A percentile compares a stretch with the other conserved stretches of the same genome.
Conservation (phyloP, 83 land plant species). For the Picea engelmannii region DNA sequence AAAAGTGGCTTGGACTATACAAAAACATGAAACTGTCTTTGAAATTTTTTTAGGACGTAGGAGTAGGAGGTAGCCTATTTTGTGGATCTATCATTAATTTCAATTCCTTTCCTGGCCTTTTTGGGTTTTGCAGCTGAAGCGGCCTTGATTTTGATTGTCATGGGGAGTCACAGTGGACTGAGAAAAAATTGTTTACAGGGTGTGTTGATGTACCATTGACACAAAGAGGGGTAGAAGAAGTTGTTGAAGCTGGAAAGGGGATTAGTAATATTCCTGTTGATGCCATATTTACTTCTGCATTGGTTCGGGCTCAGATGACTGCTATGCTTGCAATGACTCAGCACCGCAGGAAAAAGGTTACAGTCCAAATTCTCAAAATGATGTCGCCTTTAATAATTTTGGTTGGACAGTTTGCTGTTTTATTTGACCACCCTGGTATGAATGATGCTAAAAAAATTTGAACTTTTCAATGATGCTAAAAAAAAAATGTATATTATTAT, state of each 20-base stretch:
- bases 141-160: conserved; percentile 89
- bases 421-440: background rate
- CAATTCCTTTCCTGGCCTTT: background rate
- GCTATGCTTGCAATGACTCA: conserved; percentile 99
- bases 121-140: conserved; percentile 62
- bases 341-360: conserved; percentile 85
- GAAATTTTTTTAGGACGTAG: background rate
- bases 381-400: background rate
- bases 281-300: conserved; percentile 79
- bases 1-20: background rate
- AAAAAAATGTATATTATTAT: background rate
- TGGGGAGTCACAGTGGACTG: conserved; percentile 95
- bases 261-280: conserved; percentile 89
- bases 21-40: background rate
- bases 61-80: background rate
- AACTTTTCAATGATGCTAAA: background rate
- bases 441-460: background rate
- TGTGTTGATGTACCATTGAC: conserved; percentile 96
- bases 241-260: conserved; percentile 90
- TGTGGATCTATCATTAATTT: background rate
- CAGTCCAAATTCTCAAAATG: background rate
- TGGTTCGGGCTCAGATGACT: conserved; percentile 95
- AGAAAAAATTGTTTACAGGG: conserved; percentile 91
- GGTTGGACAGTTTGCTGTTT: background rate
- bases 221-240: conserved; percentile 88